A percentile compares a stretch with the other conserved stretches of the same genome.
These are phyloP conservation scores for Solanum hybrid DNA, from an alignment of 305 asterid genomes.

Conservation along the genomic window DNA sequence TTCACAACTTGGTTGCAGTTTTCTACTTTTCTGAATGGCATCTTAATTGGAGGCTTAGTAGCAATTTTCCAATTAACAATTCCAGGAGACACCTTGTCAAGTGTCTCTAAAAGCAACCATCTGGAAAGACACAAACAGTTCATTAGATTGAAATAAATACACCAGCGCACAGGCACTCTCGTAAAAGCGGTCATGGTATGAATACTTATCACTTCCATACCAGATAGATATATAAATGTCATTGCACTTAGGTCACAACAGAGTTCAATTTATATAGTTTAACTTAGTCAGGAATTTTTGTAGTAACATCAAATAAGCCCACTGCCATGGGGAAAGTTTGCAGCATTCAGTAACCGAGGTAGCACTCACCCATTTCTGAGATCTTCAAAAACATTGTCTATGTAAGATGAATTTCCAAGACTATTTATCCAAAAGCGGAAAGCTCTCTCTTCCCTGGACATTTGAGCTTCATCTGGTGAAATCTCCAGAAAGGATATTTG, in stretches of 20 bases:
- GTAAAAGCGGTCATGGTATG: background rate
- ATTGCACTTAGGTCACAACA: background rate
- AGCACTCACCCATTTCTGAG: conserved; percentile 63
- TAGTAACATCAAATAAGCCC: background rate
- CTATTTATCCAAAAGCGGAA: conserved; percentile 75
- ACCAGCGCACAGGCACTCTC: background rate
- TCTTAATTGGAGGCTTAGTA: conserved; percentile 65
- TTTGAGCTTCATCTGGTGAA: conserved; percentile 52
- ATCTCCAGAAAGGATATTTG: conserved; percentile 63
- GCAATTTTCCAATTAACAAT: conserved; percentile 68
- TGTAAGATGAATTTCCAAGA: conserved; percentile 58
- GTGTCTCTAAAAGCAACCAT: conserved; percentile 67
- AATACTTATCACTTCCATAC: background rate
- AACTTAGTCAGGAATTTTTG: background rate
- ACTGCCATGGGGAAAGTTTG: background rate
- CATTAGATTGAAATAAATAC: conserved; percentile 4
- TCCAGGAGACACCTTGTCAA: conserved; percentile 71
- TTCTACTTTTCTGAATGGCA: conserved; percentile 80
- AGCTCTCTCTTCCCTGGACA: conserved; percentile 70
- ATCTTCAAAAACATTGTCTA: conserved; percentile 74
- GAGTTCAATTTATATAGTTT: background rate
- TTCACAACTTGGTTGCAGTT: conserved; percentile 78
- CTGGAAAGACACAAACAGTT: conserved; percentile 24
- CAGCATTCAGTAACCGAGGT: background rate
- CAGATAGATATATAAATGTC: background rate